Base-by-base conservation (phyloP, 2,329 filamentous ascomycete genomes). In the Onygena corvina region DNA sequence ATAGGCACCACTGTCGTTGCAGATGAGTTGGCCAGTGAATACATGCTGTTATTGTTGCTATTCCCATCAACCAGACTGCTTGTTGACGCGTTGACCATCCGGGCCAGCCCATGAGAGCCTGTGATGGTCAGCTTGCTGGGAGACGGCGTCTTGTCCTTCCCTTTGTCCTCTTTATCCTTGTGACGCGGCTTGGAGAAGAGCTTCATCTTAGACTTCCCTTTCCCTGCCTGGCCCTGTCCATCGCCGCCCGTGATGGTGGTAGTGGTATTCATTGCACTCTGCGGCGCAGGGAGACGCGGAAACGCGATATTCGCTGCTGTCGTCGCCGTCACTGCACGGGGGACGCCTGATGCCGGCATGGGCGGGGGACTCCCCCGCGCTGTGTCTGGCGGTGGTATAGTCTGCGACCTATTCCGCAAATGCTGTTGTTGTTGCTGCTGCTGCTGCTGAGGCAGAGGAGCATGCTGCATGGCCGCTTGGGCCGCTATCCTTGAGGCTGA, bases 121-220 rank as follows among this genome's bases (percentile, higher is more conserved):
- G 72, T 62, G 20, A 75, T 69, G 27, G 68, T 67, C 29, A 76
- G 67, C 57, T 76, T 77, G 48, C 73, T 76, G 0, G 80, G 80
- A 5, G 78, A 81, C 0, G 79, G 77, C 27, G 73, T 69, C 47
- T 73, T 73, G 18, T 74, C 67, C 54, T 72, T 75, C 47, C 36
- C 56, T 35, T 75, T 69, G 52, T 71, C 56, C 51, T 79, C 74
- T 56, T 76, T 79, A 38, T 80, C 75, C 53, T 76, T 80, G 54
- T 75, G 76, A 64, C 82, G 82, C 1, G 79, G 79, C 58, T 82
- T 82, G 3, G 76, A 79, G 60, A 84, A 83, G 3, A 83, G 68
- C 62, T 83, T 83, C 74, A 80, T 82, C 66, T 81, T 82, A 31
- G 76, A 77, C 59, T 77, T 77, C 57, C 79, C 75, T 51, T 75